Evolutionary conservation across 2,329 filamentous ascomycete genomes (phyloP).

Genomic region (Aaosphaeria pasadenensis): DNA sequence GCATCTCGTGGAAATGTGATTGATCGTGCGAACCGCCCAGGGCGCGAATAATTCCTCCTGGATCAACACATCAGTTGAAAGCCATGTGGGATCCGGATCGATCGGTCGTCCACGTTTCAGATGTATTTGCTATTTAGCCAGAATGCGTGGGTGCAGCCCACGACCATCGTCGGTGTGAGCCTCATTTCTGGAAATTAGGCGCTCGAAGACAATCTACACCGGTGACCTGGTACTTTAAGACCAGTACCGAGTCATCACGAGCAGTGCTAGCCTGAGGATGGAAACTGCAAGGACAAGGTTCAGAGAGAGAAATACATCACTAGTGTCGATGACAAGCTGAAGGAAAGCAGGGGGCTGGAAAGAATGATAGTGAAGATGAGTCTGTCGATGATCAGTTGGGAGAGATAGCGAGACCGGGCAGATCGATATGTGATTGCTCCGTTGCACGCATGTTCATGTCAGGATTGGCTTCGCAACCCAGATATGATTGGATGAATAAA

Average conservation of each 20-base stretch:
- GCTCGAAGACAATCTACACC: slow-evolving; percentile 2
- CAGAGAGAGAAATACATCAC: neutral
- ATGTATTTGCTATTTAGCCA: slow-evolving; percentile 15
- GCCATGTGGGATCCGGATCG: slow-evolving; percentile 6
- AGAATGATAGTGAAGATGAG: neutral
- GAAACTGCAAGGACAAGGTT: neutral
- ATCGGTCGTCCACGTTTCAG: slow-evolving; percentile 15
- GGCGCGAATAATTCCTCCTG: neutral
- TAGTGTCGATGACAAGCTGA: neutral
- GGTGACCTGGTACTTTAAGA: slow-evolving; percentile 10
- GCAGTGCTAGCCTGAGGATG: neutral
- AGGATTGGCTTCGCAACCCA: neutral
- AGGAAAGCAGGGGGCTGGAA: neutral
- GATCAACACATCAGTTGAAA: neutral
- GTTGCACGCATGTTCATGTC: neutral
- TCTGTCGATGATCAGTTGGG: neutral
- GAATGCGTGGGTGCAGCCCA: slow-evolving; percentile 4
- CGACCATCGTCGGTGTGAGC: slow-evolving; percentile 1
- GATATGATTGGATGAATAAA: neutral
- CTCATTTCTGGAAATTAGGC: slow-evolving; percentile 4
- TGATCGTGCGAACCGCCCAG: neutral
- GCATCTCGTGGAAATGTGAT: neutral
- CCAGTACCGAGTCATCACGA: slow-evolving; percentile 8
- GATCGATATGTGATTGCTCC: neutral
- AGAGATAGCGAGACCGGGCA: neutral